These are phyloP conservation scores for Quercus parvula DNA, from an alignment of 306 rosid species.

Conservation along the genomic window DNA sequence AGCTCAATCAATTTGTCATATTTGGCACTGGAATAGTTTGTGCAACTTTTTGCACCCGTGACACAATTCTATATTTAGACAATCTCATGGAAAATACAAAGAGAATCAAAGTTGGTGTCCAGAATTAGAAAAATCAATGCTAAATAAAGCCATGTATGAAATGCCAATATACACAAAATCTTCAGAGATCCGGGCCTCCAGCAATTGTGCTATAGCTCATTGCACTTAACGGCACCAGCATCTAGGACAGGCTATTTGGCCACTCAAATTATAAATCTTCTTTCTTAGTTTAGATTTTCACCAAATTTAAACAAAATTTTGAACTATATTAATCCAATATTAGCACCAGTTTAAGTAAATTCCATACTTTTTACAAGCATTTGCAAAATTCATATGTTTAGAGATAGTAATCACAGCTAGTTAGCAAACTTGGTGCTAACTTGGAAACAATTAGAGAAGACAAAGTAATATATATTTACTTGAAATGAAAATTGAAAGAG, in stretches of 20 bases:
- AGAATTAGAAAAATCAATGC: slow-evolving; percentile 11
- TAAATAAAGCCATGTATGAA: slow-evolving; percentile 22
- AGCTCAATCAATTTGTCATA: slow-evolving; percentile 22
- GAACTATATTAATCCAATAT: slow-evolving; percentile 2
- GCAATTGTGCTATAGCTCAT: slow-evolving; percentile 23
- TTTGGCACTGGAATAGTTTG: slow-evolving; percentile 10
- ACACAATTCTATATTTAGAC: slow-evolving; percentile 17
- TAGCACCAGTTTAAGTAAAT: slow-evolving; percentile 28
- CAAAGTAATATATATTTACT: neutral
- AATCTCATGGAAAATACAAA: slow-evolving; percentile 3
- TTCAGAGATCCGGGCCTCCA: slow-evolving; percentile 4
- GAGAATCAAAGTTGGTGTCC: slow-evolving; percentile 14
- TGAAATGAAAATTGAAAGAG: slow-evolving; percentile 19
- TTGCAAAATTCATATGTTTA: neutral
- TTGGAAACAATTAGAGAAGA: slow-evolving; percentile 2
- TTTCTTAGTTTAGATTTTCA: slow-evolving; percentile 6
- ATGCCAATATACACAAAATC: slow-evolving; percentile 22
- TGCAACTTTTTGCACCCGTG: slow-evolving; percentile 9
- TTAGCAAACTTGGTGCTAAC: neutral
- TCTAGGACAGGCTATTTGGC: slow-evolving; percentile 25
- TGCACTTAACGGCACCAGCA: neutral
- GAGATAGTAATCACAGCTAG: neutral
- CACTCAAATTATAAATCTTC: slow-evolving; percentile 19
- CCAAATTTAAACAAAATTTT: slow-evolving; percentile 1
- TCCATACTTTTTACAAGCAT: slow-evolving; percentile 8